These are phyloP conservation scores for Citrullus colocynthis DNA, from an alignment of 306 rosid genomes.

Conservation along the genomic window DNA sequence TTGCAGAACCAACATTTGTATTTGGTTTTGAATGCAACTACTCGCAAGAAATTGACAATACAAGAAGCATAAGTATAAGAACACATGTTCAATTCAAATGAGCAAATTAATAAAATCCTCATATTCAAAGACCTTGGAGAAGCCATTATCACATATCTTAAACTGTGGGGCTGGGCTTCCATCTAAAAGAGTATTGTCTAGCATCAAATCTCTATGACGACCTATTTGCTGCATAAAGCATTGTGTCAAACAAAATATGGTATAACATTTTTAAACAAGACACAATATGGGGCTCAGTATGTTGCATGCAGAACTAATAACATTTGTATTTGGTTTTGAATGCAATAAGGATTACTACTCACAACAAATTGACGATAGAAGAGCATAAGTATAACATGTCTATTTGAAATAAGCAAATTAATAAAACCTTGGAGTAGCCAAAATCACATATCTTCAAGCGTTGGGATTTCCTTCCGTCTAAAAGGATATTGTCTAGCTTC, in stretches of 20 bases:
- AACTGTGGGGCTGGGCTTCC: neutral
- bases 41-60: slow-evolving; percentile 13
- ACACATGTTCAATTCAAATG: neutral
- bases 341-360: too few species aligned
- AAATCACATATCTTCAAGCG: slow-evolving; percentile 1
- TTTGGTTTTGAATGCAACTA: slow-evolving; percentile 44
- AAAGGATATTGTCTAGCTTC: slow-evolving; percentile 47
- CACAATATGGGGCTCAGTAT: too few species aligned
- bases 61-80: neutral
- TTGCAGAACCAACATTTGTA: slow-evolving; percentile 40
- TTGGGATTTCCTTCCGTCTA: slow-evolving; percentile 2
- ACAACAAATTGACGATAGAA: too few species aligned
- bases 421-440: neutral
- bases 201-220: too few species aligned
- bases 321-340: too few species aligned
- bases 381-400: too few species aligned
- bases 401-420: too few species aligned
- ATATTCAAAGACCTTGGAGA: neutral
- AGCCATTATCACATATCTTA: neutral
- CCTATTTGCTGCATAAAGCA: too few species aligned
- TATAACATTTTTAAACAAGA: too few species aligned
- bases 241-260: too few species aligned
- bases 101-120: neutral
- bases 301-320: too few species aligned
- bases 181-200: slow-evolving; percentile 2